Conservation (phyloP, 1,284 basidiomycete species). For the Schizophyllum commune region DNA sequence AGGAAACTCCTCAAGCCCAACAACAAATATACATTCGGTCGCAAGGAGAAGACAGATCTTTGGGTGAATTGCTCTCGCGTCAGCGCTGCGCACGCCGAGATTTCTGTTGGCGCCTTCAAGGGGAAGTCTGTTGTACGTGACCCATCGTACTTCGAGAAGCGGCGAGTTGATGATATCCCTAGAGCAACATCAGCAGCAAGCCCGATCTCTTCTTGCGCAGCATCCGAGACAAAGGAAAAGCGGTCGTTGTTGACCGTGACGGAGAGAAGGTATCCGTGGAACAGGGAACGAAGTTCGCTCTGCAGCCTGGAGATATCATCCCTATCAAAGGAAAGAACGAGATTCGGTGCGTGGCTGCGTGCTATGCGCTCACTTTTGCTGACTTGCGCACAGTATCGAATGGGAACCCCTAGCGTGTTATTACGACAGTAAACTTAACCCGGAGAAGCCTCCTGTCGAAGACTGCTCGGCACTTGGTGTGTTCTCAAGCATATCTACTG, state of each 20-base stretch:
- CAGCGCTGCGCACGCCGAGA: slow-evolving; percentile 2
- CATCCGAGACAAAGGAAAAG: slow-evolving; percentile 1
- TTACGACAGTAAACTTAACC: slow-evolving; percentile 2
- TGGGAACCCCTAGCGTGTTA: slow-evolving; percentile 11
- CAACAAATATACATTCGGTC: slow-evolving; percentile 11
- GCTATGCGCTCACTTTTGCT: neutral
- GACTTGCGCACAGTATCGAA: slow-evolving; percentile 3
- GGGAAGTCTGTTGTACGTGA: slow-evolving; percentile 6
- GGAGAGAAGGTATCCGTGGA: slow-evolving; percentile 3
- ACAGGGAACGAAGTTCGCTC: neutral
- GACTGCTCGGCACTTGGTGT: slow-evolving; percentile 50
- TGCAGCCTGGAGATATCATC: slow-evolving; percentile 8
- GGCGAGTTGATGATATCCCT: no score
- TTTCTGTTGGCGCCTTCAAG: slow-evolving; percentile 8
- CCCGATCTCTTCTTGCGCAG: slow-evolving; percentile 6
- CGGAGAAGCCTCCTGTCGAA: slow-evolving; percentile 20
- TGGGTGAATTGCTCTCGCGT: slow-evolving; percentile 2
- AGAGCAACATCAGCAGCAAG: slow-evolving; percentile 7
- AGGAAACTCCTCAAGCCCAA: slow-evolving; percentile 18
- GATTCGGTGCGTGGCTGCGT: slow-evolving; percentile 3
- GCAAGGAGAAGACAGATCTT: slow-evolving; percentile 1
- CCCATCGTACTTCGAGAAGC: neutral
- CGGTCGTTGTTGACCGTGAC: slow-evolving; percentile 1
- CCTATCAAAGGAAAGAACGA: neutral
- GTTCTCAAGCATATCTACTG: neutral